Conservation (phyloP, 169 alveolate genomes). For the Plasmodium gaboni region DNA sequence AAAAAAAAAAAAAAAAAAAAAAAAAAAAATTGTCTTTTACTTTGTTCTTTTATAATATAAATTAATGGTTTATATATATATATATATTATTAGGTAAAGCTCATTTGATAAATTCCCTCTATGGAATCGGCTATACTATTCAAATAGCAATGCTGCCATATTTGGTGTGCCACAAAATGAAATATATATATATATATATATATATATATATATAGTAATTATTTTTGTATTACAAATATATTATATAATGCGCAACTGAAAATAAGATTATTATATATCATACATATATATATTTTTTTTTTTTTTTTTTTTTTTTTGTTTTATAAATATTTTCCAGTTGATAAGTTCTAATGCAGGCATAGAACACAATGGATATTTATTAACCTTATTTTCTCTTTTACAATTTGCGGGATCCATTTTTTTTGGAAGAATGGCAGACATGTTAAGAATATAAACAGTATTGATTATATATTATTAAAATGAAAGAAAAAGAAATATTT, state of each 20-base stretch:
- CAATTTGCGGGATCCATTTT: constrained; percentile 61
- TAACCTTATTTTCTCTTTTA: constrained; percentile 44
- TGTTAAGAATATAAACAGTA: constrained; percentile 5
- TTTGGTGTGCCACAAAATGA: constrained; percentile 23
- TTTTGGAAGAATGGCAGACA: constrained; percentile 65
- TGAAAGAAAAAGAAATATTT: neutral
- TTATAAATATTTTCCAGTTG: constrained; percentile 1
- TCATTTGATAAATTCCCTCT: constrained; percentile 58
- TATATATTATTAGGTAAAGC: constrained; percentile 31
- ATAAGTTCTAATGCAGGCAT: constrained; percentile 66
- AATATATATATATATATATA: constrained; percentile 1
- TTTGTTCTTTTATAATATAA: no score
- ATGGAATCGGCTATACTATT: constrained; percentile 65
- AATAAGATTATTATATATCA: neutral
- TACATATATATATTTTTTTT: neutral
- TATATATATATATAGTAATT: neutral
- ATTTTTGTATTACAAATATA: no score
- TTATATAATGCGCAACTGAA: no score
- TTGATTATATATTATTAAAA: neutral
- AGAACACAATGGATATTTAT: constrained; percentile 67
- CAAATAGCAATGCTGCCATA: constrained; percentile 71
- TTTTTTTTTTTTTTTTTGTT: neutral
- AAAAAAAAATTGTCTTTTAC: neutral
- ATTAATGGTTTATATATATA: no score
- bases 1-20: constrained; percentile 1